Conservation (phyloP, 106 monocot genomes). For the Agapanthus africanus region DNA sequence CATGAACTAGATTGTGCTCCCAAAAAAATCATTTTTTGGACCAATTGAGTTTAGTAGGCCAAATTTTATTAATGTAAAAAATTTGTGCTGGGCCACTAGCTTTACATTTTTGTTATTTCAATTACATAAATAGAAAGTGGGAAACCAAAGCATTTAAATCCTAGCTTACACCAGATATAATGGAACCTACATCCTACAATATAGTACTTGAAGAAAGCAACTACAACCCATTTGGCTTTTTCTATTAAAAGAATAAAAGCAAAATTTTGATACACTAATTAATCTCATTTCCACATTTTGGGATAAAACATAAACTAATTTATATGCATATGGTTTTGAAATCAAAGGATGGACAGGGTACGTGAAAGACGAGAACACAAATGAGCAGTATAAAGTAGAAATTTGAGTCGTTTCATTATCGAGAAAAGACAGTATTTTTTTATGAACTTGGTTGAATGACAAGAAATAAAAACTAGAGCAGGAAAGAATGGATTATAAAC, state of each 20-base stretch:
- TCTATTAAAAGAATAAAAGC: no score
- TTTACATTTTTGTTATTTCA: no score
- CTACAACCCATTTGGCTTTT: neutral
- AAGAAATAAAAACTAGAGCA: neutral
- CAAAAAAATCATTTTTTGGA: no score
- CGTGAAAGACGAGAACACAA: neutral
- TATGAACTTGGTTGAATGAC: neutral
- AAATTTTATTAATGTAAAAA: neutral
- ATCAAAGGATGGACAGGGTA: neutral
- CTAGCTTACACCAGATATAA: no score
- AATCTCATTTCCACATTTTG: neutral
- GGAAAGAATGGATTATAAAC: neutral
- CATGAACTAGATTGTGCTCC: neutral
- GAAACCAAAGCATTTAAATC: no score
- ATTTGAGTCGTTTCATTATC: neutral
- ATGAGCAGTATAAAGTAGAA: neutral
- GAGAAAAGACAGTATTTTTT: neutral
- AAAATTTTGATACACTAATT: neutral
- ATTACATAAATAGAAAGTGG: no score
- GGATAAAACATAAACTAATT: neutral
- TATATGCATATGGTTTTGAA: neutral
- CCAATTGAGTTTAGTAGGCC: neutral
- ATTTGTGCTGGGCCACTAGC: neutral
- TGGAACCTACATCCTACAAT: neutral
- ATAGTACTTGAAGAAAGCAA: neutral